These are phyloP conservation scores for Colletotrichum paranaense DNA, from an alignment of 2,329 filamentous ascomycete genomes.

Conservation along the genomic window DNA sequence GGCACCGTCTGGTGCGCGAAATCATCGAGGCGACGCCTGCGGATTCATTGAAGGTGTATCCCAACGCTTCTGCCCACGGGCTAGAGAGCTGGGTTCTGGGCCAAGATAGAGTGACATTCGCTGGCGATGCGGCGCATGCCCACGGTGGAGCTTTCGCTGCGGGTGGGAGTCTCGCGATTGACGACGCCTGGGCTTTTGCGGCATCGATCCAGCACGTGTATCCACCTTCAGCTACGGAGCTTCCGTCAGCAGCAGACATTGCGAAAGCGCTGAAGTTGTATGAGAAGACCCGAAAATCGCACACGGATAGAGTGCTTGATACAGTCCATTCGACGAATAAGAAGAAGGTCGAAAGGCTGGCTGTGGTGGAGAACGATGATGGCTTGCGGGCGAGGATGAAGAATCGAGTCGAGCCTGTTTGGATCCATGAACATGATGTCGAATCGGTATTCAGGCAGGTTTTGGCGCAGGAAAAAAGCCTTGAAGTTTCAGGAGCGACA, in stretches of 20 bases:
- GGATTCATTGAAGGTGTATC: constrained; percentile 48
- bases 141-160: constrained; percentile 55
- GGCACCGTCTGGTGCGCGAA: constrained; percentile 53
- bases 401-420: constrained; percentile 50
- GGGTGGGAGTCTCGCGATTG: constrained; percentile 52
- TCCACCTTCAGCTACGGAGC: constrained; percentile 23
- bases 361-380: constrained; percentile 48
- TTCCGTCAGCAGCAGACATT: constrained; percentile 38
- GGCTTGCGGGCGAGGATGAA: constrained; percentile 48
- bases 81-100: constrained; percentile 55
- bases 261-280: constrained; percentile 50
- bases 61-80: constrained; percentile 53
- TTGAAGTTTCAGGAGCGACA: neutral
- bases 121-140: constrained; percentile 53
- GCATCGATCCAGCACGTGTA: constrained; percentile 51
- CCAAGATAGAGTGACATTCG: constrained; percentile 47
- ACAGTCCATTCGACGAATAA: constrained; percentile 47
- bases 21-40: constrained; percentile 54
- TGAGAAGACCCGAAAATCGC: constrained; percentile 53
- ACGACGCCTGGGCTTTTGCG: constrained; percentile 55
- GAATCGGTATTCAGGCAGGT: constrained; percentile 45
- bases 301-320: constrained; percentile 50
- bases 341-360: constrained; percentile 40
- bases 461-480: neutral
- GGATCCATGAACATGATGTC: constrained; percentile 61